phyloP scores from a whole-genome alignment of 1,284 basidiomycete genomes.

The Pseudozyma sp. region DNA sequence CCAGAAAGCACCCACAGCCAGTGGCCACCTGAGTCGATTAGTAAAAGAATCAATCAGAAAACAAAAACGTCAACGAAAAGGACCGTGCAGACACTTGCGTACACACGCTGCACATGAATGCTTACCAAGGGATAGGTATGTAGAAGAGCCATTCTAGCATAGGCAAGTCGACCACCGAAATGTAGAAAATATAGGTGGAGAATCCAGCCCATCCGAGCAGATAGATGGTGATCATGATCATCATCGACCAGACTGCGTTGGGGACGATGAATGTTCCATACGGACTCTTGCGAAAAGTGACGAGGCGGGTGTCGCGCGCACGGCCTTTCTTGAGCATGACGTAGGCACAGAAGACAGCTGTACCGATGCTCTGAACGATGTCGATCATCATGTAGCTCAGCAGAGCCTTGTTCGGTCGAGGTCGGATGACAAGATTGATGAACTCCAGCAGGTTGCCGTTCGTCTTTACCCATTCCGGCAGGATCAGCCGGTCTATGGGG shows the following conservation, averaged over 20 bases:
- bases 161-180: conserved; percentile 1
- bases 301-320: conserved; percentile 1
- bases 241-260: conserved; percentile 16
- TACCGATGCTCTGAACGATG: conserved; percentile 19
- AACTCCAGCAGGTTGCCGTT: conserved; percentile 8
- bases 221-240: neutral
- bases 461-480: conserved; percentile 11
- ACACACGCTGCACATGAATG: no score
- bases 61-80: no score
- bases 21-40: neutral
- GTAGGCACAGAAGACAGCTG: conserved; percentile 2
- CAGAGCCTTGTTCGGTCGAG: conserved; percentile 10
- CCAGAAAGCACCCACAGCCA: conserved; percentile 10
- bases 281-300: conserved; percentile 9
- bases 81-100: no score
- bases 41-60: no score
- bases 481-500: neutral
- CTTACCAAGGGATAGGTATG: conserved; percentile 21
- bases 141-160: conserved; percentile 17
- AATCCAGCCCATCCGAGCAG: conserved; percentile 2
- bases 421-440: conserved; percentile 2
- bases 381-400: conserved; percentile 25
- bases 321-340: conserved; percentile 24
- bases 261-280: conserved; percentile 21
- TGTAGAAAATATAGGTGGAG: conserved; percentile 10